Percentiles rank a stretch among this genome's conserved stretches.
phyloP scores from a whole-genome alignment of 179 eudicot genomes.

The Nepenthes alata region DNA sequence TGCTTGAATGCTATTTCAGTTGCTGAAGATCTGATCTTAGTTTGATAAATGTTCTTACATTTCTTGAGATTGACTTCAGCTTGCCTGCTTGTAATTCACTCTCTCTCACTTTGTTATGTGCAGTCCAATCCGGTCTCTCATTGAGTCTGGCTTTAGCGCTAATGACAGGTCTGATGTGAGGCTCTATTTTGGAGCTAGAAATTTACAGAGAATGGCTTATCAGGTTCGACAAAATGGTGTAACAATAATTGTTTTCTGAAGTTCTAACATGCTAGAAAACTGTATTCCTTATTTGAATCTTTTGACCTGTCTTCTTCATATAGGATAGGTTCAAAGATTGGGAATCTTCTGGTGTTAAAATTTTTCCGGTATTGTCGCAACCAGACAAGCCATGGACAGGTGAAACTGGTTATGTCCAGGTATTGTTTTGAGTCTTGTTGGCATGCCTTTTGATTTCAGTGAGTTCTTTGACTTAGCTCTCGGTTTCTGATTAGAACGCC shows the following conservation, averaged over 20 bases:
- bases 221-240: constrained; percentile 36
- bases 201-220: constrained; percentile 89
- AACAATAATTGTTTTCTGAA: not conserved
- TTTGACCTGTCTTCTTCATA: constrained; percentile 2
- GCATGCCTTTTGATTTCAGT: not conserved
- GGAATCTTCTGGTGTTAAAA: constrained; percentile 74
- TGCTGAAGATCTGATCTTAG: no score
- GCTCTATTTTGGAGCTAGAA: constrained; percentile 88
- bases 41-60: no score
- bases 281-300: constrained; percentile 1
- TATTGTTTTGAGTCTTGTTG: constrained; percentile 7
- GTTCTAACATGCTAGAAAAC: not conserved
- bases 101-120: constrained; percentile 13
- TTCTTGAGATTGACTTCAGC: no score
- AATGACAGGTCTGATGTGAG: constrained; percentile 82
- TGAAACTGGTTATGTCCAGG: constrained; percentile 91
- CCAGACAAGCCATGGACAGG: constrained; percentile 79
- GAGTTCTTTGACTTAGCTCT: not conserved
- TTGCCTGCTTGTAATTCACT: no score
- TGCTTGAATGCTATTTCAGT: no score
- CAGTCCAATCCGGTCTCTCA: constrained; percentile 88
- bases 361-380: constrained; percentile 80
- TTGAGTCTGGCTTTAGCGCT: constrained; percentile 75
- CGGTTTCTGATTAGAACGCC: not conserved
- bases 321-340: constrained; percentile 86